phyloP scores from a whole-genome alignment of 108 stramenopile genomes.

The Cyclotella atomus region DNA sequence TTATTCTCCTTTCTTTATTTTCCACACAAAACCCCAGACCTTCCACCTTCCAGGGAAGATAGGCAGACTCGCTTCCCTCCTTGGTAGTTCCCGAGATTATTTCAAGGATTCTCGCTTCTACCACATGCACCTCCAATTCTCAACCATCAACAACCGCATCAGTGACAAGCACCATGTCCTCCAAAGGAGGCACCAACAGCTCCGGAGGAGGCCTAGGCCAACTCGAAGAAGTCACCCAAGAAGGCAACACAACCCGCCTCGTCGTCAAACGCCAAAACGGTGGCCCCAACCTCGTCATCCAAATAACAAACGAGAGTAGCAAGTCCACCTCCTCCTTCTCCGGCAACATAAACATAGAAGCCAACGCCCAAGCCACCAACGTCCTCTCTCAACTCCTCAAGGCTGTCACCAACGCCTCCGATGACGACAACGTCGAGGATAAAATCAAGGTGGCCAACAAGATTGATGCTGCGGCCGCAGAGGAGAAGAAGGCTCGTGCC shows the following conservation, averaged over 20 bases:
- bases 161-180: too few relatives aligned
- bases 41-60: too few relatives aligned
- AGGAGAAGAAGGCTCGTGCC: neutral
- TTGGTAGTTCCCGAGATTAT: too few relatives aligned
- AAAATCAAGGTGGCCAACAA: neutral
- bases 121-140: too few relatives aligned
- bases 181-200: neutral
- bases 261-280: constrained; percentile 4
- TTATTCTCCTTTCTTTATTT: too few relatives aligned
- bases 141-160: too few relatives aligned
- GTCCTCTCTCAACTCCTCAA: constrained; percentile 5
- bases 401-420: neutral
- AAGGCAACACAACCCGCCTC: constrained; percentile 8
- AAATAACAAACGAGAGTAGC: constrained; percentile 4
- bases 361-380: neutral
- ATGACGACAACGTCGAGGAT: neutral
- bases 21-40: too few relatives aligned
- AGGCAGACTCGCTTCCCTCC: too few relatives aligned
- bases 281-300: constrained; percentile 11
- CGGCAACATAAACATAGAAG: neutral
- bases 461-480: neutral
- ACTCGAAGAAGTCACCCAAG: constrained; percentile 17
- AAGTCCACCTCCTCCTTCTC: neutral
- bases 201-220: constrained; percentile 14
- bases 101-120: too few relatives aligned